phyloP scores from a whole-genome alignment of 768 basidiomycete species.

The Rickenella mellea region DNA sequence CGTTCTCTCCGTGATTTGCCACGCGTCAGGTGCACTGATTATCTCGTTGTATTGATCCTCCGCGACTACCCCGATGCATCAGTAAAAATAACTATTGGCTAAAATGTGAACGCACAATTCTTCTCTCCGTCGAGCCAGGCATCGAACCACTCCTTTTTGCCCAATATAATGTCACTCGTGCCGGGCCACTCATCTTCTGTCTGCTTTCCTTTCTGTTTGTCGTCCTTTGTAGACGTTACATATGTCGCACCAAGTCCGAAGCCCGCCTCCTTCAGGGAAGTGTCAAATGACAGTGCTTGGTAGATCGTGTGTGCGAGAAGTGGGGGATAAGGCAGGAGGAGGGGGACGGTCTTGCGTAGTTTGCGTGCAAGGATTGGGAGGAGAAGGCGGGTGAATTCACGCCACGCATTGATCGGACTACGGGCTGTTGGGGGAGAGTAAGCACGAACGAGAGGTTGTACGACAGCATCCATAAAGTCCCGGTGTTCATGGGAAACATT shows the following conservation, averaged over 20 bases:
- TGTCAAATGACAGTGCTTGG: slow-evolving; percentile 84
- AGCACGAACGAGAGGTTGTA: slow-evolving; percentile 74
- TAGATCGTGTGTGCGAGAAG: slow-evolving; percentile 93
- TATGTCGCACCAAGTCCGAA: slow-evolving; percentile 54
- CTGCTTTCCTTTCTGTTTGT: slow-evolving; percentile 14
- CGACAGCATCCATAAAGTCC: slow-evolving; percentile 62
- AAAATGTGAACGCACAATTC: slow-evolving; percentile 48
- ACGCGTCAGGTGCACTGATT: slow-evolving; percentile 74
- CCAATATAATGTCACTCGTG: slow-evolving; percentile 72
- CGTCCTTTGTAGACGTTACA: slow-evolving; percentile 16
- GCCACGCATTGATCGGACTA: too few relatives aligned
- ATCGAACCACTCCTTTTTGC: slow-evolving; percentile 81
- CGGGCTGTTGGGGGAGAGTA: too few relatives aligned
- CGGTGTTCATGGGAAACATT: slow-evolving; percentile 83
- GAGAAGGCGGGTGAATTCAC: slow-evolving; percentile 74
- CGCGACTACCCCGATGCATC: slow-evolving; percentile 45
- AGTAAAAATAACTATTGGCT: background rate
- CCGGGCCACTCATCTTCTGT: slow-evolving; percentile 53
- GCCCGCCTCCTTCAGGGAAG: slow-evolving; percentile 61
- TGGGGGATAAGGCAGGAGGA: slow-evolving; percentile 67
- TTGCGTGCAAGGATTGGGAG: slow-evolving; percentile 72
- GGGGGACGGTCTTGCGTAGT: slow-evolving; percentile 62
- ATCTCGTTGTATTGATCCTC: slow-evolving; percentile 82
- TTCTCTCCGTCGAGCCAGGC: slow-evolving; percentile 87
- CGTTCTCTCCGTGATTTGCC: slow-evolving; percentile 69